Conservation (phyloP, 139 green algal genomes). For the Volvox africanus region DNA sequence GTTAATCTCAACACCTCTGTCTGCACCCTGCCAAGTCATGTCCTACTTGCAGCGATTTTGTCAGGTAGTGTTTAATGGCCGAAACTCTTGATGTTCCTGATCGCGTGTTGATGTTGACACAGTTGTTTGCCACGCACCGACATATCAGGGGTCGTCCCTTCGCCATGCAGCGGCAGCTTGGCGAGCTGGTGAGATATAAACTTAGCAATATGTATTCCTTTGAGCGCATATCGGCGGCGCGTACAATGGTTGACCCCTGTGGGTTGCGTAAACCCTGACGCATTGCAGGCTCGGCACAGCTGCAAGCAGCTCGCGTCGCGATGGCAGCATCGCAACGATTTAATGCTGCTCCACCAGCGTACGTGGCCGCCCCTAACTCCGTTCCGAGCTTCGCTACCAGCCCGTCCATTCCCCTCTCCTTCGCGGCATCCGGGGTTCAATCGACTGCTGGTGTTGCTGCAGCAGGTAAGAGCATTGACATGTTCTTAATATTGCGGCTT, state of each 20-base stretch:
- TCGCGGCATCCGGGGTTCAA: constrained; percentile 22
- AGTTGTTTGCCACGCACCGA: neutral
- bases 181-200: constrained; percentile 18
- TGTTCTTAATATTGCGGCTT: too few relatives aligned
- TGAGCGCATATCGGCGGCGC: neutral
- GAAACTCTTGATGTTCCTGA: neutral
- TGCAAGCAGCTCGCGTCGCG: constrained; percentile 23
- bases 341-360: neutral
- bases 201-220: neutral
- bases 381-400: neutral
- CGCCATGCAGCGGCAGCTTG: constrained; percentile 33
- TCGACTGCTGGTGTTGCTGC: neutral
- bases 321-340: constrained; percentile 26
- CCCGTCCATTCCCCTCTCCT: constrained; percentile 11
- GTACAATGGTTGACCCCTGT: neutral
- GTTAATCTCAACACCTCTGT: too few relatives aligned
- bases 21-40: neutral
- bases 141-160: constrained; percentile 16
- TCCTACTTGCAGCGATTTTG: constrained; percentile 28
- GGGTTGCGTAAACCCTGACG: constrained; percentile 15
- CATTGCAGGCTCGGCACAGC: constrained; percentile 13
- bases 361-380: neutral
- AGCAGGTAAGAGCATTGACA: neutral
- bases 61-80: neutral
- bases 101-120: neutral